Evolutionary conservation across 257 asterid species (phyloP), one percentile per base, ranked within the genome.

Genomic region (Cynanchum wilfordii): DNA sequence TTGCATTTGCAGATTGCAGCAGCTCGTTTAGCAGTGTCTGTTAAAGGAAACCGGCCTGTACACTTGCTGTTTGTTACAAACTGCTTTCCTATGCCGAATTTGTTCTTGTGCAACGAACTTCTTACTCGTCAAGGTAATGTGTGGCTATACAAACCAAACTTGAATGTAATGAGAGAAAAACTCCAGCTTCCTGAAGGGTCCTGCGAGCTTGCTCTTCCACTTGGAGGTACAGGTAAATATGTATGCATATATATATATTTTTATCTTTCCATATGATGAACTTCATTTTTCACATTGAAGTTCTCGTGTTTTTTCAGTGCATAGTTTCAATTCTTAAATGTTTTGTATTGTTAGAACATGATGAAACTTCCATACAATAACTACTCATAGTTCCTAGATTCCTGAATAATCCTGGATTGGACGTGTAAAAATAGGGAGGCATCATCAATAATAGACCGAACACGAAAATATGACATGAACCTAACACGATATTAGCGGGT

Each of bases 181-280:
- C 86, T 87, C 64, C 86, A 79, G 75, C 93, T 87, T 51, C 96
- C 97, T 0, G 68, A 85, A 3, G 97, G 97, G 70, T 91, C 97
- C 19, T 91, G 97, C 78, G 95, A 91, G 42, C 96, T 91, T 19
- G 87, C 96, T 5, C 91, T 89, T 63, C 89, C 95, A 33, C 82
- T 86, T 56, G 90, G 90, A 79, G 76, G 78, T 33, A 64, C 60
- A 71, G 96, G 96, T 88, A 74, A 60, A 72, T 47, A 38, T 38
- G 5, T 25, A 27, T 12, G 10, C 60, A 17, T 44, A 36, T 69
- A 72, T 47, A 42, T 42, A 42, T 25, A 27, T 13, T 10, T 67
- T 17, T 45, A 36, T 69, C n/a, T 47, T 36, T 63, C 50, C 9
- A 2, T 9, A 2, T 15, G 1, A 16, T 30, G 9, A 29, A 6